These are phyloP conservation scores for Rhynchosporium secalis DNA, from an alignment of 2,329 filamentous ascomycete genomes.

Conservation along the genomic window DNA sequence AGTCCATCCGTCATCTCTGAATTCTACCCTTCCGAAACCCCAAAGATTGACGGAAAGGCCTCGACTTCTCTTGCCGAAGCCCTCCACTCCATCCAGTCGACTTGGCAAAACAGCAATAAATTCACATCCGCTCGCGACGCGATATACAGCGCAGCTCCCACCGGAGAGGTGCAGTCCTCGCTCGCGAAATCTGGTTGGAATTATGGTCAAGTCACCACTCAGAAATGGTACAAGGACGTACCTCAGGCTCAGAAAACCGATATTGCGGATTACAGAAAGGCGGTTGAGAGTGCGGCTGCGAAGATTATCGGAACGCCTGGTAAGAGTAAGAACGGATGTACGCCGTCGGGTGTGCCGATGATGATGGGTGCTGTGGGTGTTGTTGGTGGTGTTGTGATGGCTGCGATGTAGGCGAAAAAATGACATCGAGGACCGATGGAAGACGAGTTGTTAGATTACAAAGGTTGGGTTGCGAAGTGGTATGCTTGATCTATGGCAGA, in stretches of 20 bases:
- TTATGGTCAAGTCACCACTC: constrained; percentile 20
- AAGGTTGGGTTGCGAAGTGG: neutral
- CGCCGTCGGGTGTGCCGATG: constrained; percentile 19
- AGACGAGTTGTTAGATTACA: neutral
- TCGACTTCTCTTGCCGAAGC: constrained; percentile 30
- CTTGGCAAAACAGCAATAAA: constrained; percentile 24
- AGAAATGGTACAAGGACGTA: constrained; percentile 32
- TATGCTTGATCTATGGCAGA: neutral
- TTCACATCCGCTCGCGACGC: constrained; percentile 28
- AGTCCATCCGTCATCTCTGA: constrained; percentile 29
- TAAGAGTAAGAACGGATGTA: constrained; percentile 20
- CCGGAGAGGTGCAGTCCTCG: constrained; percentile 15
- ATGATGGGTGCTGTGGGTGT: constrained; percentile 23
- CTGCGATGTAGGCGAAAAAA: neutral
- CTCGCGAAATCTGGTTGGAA: constrained; percentile 22
- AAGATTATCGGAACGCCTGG: constrained; percentile 28
- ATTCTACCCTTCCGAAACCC: constrained; percentile 27
- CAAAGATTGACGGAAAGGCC: constrained; percentile 23
- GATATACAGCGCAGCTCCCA: constrained; percentile 29
- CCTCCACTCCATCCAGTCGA: constrained; percentile 24
- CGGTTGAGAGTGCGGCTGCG: constrained; percentile 21
- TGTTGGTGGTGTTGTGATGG: constrained; percentile 16
- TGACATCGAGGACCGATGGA: neutral
- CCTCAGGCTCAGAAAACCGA: constrained; percentile 26
- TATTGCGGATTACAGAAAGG: constrained; percentile 21